Conservation (phyloP, 116 monocot species). For the Zostera marina region DNA sequence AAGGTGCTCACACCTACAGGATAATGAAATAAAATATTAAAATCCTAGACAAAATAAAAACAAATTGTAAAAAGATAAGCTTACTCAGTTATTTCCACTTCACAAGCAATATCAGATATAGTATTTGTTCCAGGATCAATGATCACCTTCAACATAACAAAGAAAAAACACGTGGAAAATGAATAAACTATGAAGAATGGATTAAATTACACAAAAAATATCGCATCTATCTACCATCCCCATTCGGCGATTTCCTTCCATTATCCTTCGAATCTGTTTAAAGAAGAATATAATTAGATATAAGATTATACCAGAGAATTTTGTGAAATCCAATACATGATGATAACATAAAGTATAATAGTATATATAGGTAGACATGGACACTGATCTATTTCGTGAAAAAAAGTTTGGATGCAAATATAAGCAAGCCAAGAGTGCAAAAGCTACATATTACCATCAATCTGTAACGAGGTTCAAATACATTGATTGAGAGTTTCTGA, state of each 20-base stretch:
- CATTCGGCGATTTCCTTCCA: constrained; percentile 99
- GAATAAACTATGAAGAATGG: neutral
- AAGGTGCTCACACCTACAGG: constrained; percentile 82
- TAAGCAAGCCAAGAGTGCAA: constrained; percentile 1
- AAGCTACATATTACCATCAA: constrained; percentile 50
- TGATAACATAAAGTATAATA: neutral
- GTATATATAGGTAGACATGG: neutral
- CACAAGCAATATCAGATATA: constrained; percentile 84
- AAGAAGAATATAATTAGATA: neutral
- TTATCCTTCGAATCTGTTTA: constrained; percentile 73
- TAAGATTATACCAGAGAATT: neutral
- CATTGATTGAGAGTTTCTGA: constrained; percentile 85
- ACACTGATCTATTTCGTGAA: neutral
- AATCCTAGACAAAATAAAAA: constrained; percentile 2
- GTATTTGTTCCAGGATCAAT: constrained; percentile 75
- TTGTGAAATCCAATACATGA: neutral
- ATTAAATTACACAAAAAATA: neutral
- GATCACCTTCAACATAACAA: constrained; percentile 34
- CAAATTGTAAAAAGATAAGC: constrained; percentile 12
- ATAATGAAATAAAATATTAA: constrained; percentile 4
- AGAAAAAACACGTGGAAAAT: neutral
- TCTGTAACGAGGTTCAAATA: constrained; percentile 99
- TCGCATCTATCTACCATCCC: constrained; percentile 58
- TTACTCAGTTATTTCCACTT: constrained; percentile 96
- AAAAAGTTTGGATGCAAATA: neutral